Evolutionary conservation across 140 eudicot genomes (phyloP), one percentile per base, ranked within the genome.

Genomic region (Anethum foeniculum): DNA sequence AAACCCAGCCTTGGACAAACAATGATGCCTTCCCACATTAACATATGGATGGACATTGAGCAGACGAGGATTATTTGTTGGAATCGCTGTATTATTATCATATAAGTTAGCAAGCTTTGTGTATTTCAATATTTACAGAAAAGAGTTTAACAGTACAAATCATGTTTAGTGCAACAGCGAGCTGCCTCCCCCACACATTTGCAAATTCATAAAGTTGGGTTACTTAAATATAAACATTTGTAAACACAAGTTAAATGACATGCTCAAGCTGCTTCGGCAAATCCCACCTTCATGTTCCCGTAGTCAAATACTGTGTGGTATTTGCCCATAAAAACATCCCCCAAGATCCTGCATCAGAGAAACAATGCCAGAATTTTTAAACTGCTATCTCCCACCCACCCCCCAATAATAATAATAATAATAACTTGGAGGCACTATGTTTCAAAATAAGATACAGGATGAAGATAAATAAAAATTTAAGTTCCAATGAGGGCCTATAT

Each of bases 301-400:
- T 90, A 89, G 83, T 90, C 97, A 14, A 93, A 89, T 79, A 93
- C 97, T 0, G 97, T 93, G 84, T 89, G 97, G 79, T 86, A 93
- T 81, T 75, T 84, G 32, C 94, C 97, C 94, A 91, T 93, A 81
- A 93, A 91, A 77, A 93, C 83, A 82, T 93, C 97, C 65, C 97
- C 97, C 89, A 93, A 76, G 41, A 93, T 90, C 97, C 93, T 90
- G 90, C 81, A 84, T 41, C 75, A 75, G 23, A 23, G 27, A 44
- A 43, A 38, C 83, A 71, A 58, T 23, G 16, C 5, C 28, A 13
- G 2, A 36, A 56, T 1, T 67, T 67, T 67, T 5, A 65, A 10
- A 65, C 15, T 46, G 51, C 51, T 9, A 3, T 34, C 38, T 34
- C 38, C 48, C 12, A 44, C 13, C 51, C 23, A 23, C 7, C 65